Evolutionary conservation across 1,139 yeast genomes (phyloP).

Genomic region (Protomyces inouyei): DNA sequence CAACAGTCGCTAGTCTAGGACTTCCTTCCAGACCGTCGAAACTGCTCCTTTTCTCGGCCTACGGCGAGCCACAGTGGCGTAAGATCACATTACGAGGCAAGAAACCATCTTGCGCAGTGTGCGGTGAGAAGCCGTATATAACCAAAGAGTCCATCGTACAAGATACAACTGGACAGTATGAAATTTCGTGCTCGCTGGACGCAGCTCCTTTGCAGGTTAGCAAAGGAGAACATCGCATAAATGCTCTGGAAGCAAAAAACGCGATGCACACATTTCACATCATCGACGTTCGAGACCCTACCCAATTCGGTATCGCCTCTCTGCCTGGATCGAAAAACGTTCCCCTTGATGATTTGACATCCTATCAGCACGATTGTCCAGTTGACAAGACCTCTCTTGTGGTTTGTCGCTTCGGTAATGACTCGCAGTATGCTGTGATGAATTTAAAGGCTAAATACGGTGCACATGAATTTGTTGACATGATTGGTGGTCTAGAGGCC

Average conservation of each 20-base stretch:
- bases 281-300: slow-evolving; percentile 76
- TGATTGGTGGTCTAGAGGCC: slow-evolving; percentile 68
- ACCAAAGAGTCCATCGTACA: slow-evolving; percentile 46
- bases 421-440: slow-evolving; percentile 72
- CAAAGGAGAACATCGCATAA: slow-evolving; percentile 46
- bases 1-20: slow-evolving; percentile 39
- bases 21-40: slow-evolving; percentile 49
- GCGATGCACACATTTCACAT: slow-evolving; percentile 49
- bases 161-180: slow-evolving; percentile 54
- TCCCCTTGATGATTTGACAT: slow-evolving; percentile 50
- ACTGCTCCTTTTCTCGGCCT: slow-evolving; percentile 66
- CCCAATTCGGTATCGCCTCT: slow-evolving; percentile 65
- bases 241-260: slow-evolving; percentile 7
- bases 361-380: not conserved
- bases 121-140: slow-evolving; percentile 52
- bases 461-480: slow-evolving; percentile 52
- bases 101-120: slow-evolving; percentile 57
- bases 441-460: slow-evolving; percentile 51
- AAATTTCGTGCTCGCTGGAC: slow-evolving; percentile 66
- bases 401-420: slow-evolving; percentile 85
- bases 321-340: slow-evolving; percentile 59
- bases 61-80: slow-evolving; percentile 49
- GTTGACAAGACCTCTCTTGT: slow-evolving; percentile 40
- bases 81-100: slow-evolving; percentile 74
- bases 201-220: slow-evolving; percentile 37